phyloP scores from a whole-genome alignment of 2,329 filamentous ascomycete genomes.

The Aspergillus proliferans region DNA sequence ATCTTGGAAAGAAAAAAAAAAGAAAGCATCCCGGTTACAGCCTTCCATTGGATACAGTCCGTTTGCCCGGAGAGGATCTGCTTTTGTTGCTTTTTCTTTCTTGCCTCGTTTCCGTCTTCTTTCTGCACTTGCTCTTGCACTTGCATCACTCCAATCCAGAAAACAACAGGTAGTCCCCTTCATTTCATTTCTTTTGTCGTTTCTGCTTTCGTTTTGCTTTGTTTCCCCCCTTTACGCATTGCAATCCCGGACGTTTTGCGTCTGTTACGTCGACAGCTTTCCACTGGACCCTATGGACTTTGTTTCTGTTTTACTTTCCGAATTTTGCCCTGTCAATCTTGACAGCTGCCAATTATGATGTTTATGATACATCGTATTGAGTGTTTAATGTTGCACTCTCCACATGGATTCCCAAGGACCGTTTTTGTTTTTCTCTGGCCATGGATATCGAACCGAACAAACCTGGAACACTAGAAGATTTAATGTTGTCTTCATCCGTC shows the following conservation, averaged over 20 bases:
- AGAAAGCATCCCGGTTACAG: background rate
- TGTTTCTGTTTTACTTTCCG: background rate
- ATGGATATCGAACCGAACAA: background rate
- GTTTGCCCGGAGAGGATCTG: conserved; percentile 28
- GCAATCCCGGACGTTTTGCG: conserved; percentile 13
- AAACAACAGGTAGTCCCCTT: conserved; percentile 40
- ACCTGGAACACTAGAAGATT: background rate
- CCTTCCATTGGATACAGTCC: conserved; percentile 23
- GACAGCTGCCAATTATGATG: conserved; percentile 19
- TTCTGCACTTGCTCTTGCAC: conserved; percentile 24
- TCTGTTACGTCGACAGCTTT: conserved; percentile 1
- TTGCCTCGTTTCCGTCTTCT: conserved; percentile 5
- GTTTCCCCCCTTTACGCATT: conserved; percentile 2
- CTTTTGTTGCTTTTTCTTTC: conserved; percentile 12
- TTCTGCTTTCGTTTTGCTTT: conserved; percentile 17
- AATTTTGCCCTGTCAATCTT: conserved; percentile 12
- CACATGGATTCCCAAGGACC: conserved; percentile 15
- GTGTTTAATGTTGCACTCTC: conserved; percentile 36
- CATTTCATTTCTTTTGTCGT: conserved; percentile 23
- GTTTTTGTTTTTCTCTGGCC: conserved; percentile 4
- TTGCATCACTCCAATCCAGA: conserved; percentile 19
- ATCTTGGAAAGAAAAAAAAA: conserved; percentile 14
- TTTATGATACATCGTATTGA: conserved; percentile 17
- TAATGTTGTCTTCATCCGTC: background rate
- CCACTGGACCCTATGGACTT: background rate